These are phyloP conservation scores for Rhypophila decipiens DNA, from an alignment of 495 filamentous ascomycete genomes.

Conservation along the genomic window DNA sequence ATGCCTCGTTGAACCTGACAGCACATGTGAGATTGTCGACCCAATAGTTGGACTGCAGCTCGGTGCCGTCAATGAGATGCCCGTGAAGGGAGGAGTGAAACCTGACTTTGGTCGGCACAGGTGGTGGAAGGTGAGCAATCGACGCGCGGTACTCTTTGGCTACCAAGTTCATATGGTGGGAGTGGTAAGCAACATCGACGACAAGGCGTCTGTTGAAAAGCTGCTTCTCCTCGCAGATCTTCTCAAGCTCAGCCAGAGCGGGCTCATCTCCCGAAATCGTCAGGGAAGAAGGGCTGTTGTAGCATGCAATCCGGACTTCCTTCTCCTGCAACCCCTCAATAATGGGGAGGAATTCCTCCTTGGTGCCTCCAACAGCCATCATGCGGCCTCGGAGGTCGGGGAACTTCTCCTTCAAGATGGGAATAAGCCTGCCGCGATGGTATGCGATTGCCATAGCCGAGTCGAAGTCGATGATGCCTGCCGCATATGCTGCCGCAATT, in stretches of 20 bases:
- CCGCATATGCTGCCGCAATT: slow-evolving; percentile 47
- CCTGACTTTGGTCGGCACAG: slow-evolving; percentile 26
- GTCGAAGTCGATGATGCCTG: slow-evolving; percentile 38
- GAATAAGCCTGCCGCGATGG: slow-evolving; percentile 33
- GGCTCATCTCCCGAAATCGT: slow-evolving; percentile 53
- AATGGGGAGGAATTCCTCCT: slow-evolving; percentile 33
- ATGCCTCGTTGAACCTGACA: slow-evolving; percentile 33
- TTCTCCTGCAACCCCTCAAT: slow-evolving; percentile 32
- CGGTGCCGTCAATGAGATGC: slow-evolving; percentile 21
- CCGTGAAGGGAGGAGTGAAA: slow-evolving; percentile 35
- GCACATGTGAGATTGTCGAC: slow-evolving; percentile 37
- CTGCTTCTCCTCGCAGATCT: slow-evolving; percentile 34
- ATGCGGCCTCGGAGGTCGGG: slow-evolving; percentile 34
- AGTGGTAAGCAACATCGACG: slow-evolving; percentile 60
- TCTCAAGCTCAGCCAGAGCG: slow-evolving; percentile 44
- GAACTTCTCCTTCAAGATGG: slow-evolving; percentile 23
- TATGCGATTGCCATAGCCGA: slow-evolving; percentile 49
- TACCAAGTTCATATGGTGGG: slow-evolving; percentile 52
- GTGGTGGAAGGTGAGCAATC: slow-evolving; percentile 24
- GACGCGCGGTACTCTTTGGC: slow-evolving; percentile 33
- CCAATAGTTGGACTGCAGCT: slow-evolving; percentile 39
- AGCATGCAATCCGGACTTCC: slow-evolving; percentile 40
- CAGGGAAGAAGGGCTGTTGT: slow-evolving; percentile 54
- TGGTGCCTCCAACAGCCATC: slow-evolving; percentile 46
- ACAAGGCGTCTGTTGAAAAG: slow-evolving; percentile 49